Conservation (phyloP, 345 rosid genomes). For the Salix koriyanagi region DNA sequence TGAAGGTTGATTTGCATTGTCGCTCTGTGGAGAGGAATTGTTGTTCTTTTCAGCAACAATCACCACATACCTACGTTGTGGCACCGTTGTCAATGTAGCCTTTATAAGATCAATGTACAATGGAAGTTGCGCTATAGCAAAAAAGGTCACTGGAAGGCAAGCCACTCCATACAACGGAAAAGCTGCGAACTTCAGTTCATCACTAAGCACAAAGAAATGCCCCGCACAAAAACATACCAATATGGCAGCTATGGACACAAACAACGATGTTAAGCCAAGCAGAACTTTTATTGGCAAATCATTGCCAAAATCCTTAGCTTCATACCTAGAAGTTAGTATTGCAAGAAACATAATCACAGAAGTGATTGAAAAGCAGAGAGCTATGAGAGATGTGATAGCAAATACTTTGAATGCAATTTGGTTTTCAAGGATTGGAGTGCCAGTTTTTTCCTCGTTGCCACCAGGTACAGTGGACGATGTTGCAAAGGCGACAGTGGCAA, state of each 20-base stretch:
- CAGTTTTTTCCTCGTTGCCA: neutral
- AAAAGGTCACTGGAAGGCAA: conserved; percentile 44
- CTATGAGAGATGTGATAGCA: conserved; percentile 25
- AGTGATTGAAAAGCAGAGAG: conserved; percentile 26
- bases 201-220: conserved; percentile 44
- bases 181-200: conserved; percentile 36
- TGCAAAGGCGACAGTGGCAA: conserved; percentile 52
- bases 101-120: conserved; percentile 41
- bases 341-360: conserved; percentile 24
- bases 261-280: conserved; percentile 16
- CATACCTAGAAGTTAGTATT: conserved; percentile 23
- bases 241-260: conserved; percentile 22
- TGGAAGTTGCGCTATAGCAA: conserved; percentile 43
- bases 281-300: conserved; percentile 16
- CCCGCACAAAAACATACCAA: conserved; percentile 48
- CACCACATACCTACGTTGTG: conserved; percentile 27
- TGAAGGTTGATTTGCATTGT: too few species aligned
- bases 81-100: conserved; percentile 42
- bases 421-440: conserved; percentile 8
- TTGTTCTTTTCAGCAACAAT: neutral
- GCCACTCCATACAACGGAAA: conserved; percentile 39
- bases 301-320: conserved; percentile 13
- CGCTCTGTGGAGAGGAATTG: too few species aligned
- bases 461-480: conserved; percentile 39
- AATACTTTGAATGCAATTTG: conserved; percentile 16